phyloP scores from a whole-genome alignment of 169 alveolate species.

The Cryptosporidium baileyi region DNA sequence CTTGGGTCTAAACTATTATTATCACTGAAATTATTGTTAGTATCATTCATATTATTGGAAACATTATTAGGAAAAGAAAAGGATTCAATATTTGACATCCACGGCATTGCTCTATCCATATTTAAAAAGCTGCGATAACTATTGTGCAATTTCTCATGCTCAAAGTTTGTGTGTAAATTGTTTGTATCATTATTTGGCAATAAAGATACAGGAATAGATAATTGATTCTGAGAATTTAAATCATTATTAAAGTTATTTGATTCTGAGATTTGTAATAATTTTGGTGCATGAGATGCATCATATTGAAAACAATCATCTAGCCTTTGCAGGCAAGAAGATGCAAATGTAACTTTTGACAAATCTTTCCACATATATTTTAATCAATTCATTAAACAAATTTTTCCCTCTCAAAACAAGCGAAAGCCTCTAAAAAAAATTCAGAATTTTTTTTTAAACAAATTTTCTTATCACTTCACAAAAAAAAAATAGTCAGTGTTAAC shows the following conservation, averaged over 20 bases:
- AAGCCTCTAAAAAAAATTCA: not conserved
- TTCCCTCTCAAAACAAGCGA: not conserved
- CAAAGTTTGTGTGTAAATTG: not conserved
- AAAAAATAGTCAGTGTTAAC: no score
- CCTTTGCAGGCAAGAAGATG: slow-evolving; percentile 27
- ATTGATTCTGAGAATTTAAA: no score
- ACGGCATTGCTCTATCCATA: slow-evolving; percentile 62
- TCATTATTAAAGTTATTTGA: no score
- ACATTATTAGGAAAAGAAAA: not conserved
- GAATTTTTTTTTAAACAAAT: no score
- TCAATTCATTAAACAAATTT: not conserved
- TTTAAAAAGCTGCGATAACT: slow-evolving; percentile 16
- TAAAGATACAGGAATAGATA: no score
- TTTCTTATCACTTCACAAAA: no score
- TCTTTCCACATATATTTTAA: slow-evolving; percentile 40
- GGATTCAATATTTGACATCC: slow-evolving; percentile 28
- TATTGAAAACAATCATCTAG: slow-evolving; percentile 36
- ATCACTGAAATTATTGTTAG: not conserved
- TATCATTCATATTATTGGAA: not conserved
- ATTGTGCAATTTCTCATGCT: not conserved
- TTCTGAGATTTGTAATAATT: not conserved
- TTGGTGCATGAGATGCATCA: slow-evolving; percentile 1
- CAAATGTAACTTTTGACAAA: not conserved
- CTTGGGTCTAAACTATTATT: not conserved
- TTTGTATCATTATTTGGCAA: no score